Base-by-base conservation (phyloP, 345 rosid genomes). In the Eucalyptus rudis region DNA sequence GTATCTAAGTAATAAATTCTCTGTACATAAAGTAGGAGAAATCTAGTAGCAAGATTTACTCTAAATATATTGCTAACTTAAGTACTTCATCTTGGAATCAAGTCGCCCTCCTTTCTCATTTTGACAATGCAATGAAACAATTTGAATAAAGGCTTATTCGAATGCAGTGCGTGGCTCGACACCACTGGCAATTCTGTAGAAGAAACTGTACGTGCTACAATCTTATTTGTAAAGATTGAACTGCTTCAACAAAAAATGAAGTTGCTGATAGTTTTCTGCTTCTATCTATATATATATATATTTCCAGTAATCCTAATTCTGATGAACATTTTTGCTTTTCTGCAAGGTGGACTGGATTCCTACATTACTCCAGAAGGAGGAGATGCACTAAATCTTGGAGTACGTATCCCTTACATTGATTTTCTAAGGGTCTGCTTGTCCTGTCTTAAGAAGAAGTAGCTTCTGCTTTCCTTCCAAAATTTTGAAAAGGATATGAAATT, bases 291-390 rank as follows among this genome's bases (percentile, higher is more conserved):
- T 9, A 13, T n/a, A n/a, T n/a, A n/a, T 33, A 86, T 44, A 8
- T 59, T 85, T 45, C 86, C 50, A 71, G 44, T 85, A 87, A 52
- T 86, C 47, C 71, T 11, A 19, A 45, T 36, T 62, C 51, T 76
- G 36, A 17, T 83, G 49, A 22, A 84, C 87, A 52, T 49, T 86
- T 56, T 33, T 79, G 45, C 89, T 79, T 13, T 51, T 33, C 31
- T 25, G 49, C 86, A 45, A 79, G 98, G 97, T 93, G 97, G 94
- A 90, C 90, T 94, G 88, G 92, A 93, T 87, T 91, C 90, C 89
- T 89, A 88, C 88, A 86, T 79, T 90, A 87, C 90, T 89, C 94
- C 22, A 83, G 94, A 89, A 66, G 92, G 90, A 86, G 96, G 93
- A 88, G 93, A 92, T 85, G 96, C 90, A 87, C 89, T 95, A 45